Conservation (phyloP, 345 rosid genomes). For the Arabidopsis arenosa region DNA sequence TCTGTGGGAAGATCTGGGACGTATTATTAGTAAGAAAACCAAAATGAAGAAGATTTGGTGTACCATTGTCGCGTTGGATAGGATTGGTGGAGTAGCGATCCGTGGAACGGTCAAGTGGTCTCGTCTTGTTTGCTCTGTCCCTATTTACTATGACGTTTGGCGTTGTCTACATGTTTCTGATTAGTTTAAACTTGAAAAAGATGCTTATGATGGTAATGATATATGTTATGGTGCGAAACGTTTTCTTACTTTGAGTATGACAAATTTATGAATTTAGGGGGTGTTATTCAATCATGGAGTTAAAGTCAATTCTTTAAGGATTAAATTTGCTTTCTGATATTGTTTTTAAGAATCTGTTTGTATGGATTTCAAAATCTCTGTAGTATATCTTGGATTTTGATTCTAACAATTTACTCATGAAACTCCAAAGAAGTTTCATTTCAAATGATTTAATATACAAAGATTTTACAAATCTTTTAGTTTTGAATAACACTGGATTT, state of each 20-base stretch:
- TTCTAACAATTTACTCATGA: no score
- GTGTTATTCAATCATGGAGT: no score
- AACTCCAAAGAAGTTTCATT: no score
- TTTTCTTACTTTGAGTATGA: not conserved
- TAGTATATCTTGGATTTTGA: no score
- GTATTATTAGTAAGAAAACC: slow-evolving; percentile 14
- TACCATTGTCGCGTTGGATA: slow-evolving; percentile 58
- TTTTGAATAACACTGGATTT: no score
- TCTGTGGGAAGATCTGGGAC: slow-evolving; percentile 51
- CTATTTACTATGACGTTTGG: slow-evolving; percentile 51
- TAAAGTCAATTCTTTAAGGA: no score
- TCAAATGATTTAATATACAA: no score
- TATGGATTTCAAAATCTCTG: no score
- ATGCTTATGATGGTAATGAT: not conserved
- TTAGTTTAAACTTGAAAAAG: slow-evolving; percentile 10
- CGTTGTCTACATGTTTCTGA: slow-evolving; percentile 60
- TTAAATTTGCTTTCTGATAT: no score
- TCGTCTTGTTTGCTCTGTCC: slow-evolving; percentile 19
- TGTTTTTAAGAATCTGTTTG: no score
- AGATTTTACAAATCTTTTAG: no score
- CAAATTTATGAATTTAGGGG: not conserved
- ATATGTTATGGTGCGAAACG: not conserved
- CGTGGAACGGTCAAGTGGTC: slow-evolving; percentile 63
- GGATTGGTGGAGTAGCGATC: slow-evolving; percentile 43
- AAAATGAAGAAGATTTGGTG: slow-evolving; percentile 57